Percentiles rank a stretch among this genome's conserved stretches.
These are phyloP conservation scores for Tuber calosporum DNA, from an alignment of 495 filamentous ascomycete species.

Conservation along the genomic window DNA sequence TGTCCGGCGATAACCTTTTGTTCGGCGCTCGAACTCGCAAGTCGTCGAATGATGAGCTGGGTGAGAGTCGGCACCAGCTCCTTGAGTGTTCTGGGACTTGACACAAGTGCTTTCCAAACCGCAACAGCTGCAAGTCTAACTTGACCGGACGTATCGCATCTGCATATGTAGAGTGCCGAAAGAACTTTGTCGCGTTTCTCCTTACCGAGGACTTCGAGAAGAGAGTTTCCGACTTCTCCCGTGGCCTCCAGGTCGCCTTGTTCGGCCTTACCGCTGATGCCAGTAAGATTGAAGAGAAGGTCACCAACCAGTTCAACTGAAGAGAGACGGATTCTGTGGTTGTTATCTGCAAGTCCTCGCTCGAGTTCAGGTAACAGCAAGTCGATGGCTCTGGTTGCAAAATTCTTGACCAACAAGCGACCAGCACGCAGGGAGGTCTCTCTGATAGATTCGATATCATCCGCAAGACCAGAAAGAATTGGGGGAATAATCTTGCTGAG, in stretches of 20 bases:
- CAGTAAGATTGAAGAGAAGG: constrained; percentile 93
- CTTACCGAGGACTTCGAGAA: constrained; percentile 87
- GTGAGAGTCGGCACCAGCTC: constrained; percentile 91
- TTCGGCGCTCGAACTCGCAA: constrained; percentile 94
- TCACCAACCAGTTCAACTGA: constrained; percentile 97
- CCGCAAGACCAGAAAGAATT: constrained; percentile 86
- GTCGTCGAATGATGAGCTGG: constrained; percentile 84
- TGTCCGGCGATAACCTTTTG: constrained; percentile 98
- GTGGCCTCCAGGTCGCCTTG: constrained; percentile 67
- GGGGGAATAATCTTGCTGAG: constrained; percentile 93
- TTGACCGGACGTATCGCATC: constrained; percentile 88
- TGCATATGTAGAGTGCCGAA: constrained; percentile 92
- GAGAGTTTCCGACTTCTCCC: constrained; percentile 76
- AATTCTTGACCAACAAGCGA: constrained; percentile 93
- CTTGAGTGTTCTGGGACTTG: constrained; percentile 84
- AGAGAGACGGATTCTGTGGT: constrained; percentile 90
- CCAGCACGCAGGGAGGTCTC: constrained; percentile 90
- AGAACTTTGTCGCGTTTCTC: constrained; percentile 93
- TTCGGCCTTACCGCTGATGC: constrained; percentile 78
- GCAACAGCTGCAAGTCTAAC: constrained; percentile 83
- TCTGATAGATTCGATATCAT: constrained; percentile 89
- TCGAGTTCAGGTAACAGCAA: constrained; percentile 89
- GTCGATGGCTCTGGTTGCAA: constrained; percentile 88
- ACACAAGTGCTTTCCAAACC: constrained; percentile 95
- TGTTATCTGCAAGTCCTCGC: constrained; percentile 89